Evolutionary conservation across 1,284 basidiomycete genomes (phyloP), one percentile per base, ranked within the genome.

Genomic region (Cutaneotrichosporon sp.): DNA sequence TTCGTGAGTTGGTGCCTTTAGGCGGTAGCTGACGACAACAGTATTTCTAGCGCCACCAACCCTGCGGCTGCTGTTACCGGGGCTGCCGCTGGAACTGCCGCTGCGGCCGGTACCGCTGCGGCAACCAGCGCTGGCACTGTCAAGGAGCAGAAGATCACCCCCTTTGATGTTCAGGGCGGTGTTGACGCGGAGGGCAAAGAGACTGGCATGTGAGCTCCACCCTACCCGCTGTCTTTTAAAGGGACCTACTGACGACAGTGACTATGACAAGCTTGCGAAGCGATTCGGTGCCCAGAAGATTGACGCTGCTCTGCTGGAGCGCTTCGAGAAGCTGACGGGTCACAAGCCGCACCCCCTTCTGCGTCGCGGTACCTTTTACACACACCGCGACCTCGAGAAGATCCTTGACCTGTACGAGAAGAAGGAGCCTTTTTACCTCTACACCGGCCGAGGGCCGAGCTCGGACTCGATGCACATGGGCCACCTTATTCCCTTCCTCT

Each of bases 381-480:
- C 92, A 26, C 96, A 99, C 77, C 85, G 93, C 56, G 96, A 98
- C 56, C 85, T 99, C 64, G 86, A 94, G 77, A 83, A 84, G 66
- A 97, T 98, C 55, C 78, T 99, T 50, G 91, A 96, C 74, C 85
- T 92, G 47, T 97, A 90, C 75, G 94, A 98, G 77, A 87, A 96
- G 72, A 86, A 88, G 17, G 96, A 97, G 75, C 94, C 93, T 5
- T 98, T 97, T 78, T 99, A 90, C 79, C 78, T 99, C 61, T 99
- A 99, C 77, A 99, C 96, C 0, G 96, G 96, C 34, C 84, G 96
- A 53, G 96, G 96, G 12, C 96, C 96, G 17, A 92, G 88, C 63
- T 94, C 89, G 62, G 90, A 90, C 71, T 96, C 90, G 67, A 90
- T 99, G 88, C 96, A 99, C 78, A 78, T 98, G 58, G 96, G 96